Evolutionary conservation across 1,139 yeast genomes (phyloP).

Genomic region (Candida buenavistaensis): DNA sequence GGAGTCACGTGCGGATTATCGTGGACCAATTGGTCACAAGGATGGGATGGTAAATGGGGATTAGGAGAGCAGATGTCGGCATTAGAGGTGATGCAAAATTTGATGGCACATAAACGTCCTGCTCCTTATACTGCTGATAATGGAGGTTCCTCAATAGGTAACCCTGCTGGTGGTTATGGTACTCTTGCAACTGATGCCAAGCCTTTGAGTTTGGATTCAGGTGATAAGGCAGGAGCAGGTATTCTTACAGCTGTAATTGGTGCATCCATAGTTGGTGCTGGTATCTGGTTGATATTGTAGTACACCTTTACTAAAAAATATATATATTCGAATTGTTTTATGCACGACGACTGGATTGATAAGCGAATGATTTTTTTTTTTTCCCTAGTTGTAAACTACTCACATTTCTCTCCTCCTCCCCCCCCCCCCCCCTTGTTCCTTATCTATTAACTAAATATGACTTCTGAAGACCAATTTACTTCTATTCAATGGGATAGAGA

Average conservation of each 20-base stretch:
- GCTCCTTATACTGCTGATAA: slow-evolving; percentile 57
- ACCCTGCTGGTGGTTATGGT: slow-evolving; percentile 60
- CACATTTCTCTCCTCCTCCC: neutral
- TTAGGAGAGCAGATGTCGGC: slow-evolving; percentile 94
- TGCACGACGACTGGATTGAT: neutral
- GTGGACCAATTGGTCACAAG: slow-evolving; percentile 54
- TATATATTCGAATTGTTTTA: neutral
- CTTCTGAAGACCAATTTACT: slow-evolving; percentile 52
- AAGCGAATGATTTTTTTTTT: neutral
- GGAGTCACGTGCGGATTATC: slow-evolving; percentile 87
- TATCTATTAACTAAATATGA: slow-evolving; percentile 17
- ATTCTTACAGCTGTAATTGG: slow-evolving; percentile 78
- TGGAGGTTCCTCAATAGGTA: slow-evolving; percentile 65
- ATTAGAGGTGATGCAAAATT: slow-evolving; percentile 70
- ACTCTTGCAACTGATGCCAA: slow-evolving; percentile 35
- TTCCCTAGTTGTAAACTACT: too few relatives aligned
- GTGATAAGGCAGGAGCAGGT: slow-evolving; percentile 88
- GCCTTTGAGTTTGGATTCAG: slow-evolving; percentile 53
- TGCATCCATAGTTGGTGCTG: slow-evolving; percentile 60
- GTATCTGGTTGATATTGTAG: slow-evolving; percentile 65
- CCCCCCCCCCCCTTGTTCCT: neutral
- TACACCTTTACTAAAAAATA: too few relatives aligned
- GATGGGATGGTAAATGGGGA: slow-evolving; percentile 82
- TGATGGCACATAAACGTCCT: slow-evolving; percentile 52
- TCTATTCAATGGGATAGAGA: slow-evolving; percentile 61